Percentiles rank a stretch among this genome's conserved stretches.
These are phyloP conservation scores for Apophysomyces sp. DNA, from an alignment of 371 early-diverging fungal species.

Conservation along the genomic window DNA sequence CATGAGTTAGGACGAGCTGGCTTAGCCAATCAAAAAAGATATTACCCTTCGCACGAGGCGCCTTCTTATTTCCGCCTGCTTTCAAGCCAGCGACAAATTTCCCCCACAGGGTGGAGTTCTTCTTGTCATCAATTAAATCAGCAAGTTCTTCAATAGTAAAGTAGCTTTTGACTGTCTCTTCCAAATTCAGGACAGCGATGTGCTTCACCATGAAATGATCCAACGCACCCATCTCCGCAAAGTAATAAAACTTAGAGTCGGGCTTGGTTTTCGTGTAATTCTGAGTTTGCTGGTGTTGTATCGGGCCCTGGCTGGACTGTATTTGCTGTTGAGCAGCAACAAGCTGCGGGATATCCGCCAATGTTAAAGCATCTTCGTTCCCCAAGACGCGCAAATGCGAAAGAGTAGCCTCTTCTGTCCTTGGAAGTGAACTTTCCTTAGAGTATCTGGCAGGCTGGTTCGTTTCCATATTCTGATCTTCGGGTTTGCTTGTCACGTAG, in stretches of 20 bases:
- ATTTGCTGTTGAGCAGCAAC: slow-evolving; percentile 4
- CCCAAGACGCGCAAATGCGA: slow-evolving; percentile 8
- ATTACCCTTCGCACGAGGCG: slow-evolving; percentile 60
- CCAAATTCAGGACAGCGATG: slow-evolving; percentile 76
- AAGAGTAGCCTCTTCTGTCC: slow-evolving; percentile 4
- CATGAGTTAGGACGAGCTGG: neutral
- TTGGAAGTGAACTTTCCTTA: neutral
- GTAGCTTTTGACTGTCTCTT: slow-evolving; percentile 66
- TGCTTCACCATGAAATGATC: slow-evolving; percentile 86
- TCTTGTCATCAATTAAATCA: slow-evolving; percentile 72
- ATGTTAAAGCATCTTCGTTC: slow-evolving; percentile 10
- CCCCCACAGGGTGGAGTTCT: slow-evolving; percentile 69
- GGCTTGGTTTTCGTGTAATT: slow-evolving; percentile 34
- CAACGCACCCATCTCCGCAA: slow-evolving; percentile 82
- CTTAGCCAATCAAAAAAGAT: neutral
- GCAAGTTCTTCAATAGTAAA: slow-evolving; percentile 70
- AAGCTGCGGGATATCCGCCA: slow-evolving; percentile 12
- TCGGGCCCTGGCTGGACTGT: neutral
- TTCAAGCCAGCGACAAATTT: slow-evolving; percentile 68
- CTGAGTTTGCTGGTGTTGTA: slow-evolving; percentile 15
- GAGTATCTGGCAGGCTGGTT: neutral
- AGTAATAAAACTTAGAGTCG: slow-evolving; percentile 54
- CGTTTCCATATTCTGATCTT: slow-evolving; percentile 10
- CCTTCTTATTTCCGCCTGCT: slow-evolving; percentile 58
- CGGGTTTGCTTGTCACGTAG: slow-evolving; percentile 16